A percentile compares a stretch with the other conserved stretches of the same genome.
Conservation (phyloP, 345 rosid species). For the Gossypium thurberi region DNA sequence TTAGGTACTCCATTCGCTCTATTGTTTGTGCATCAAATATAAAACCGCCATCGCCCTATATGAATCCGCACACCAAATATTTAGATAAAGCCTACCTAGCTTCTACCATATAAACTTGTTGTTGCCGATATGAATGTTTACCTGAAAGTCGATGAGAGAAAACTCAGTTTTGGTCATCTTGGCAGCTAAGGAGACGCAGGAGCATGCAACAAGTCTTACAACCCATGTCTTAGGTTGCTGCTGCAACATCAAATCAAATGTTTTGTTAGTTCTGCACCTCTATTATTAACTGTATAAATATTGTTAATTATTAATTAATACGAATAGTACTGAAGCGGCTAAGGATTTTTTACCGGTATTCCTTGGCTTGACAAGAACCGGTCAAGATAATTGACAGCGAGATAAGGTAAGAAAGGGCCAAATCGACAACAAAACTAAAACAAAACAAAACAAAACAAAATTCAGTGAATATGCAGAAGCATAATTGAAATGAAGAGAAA, state of each 20-base stretch:
- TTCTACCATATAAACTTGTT: neutral
- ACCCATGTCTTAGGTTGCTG: constrained; percentile 60
- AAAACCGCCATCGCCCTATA: constrained; percentile 34
- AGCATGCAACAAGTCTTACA: constrained; percentile 51
- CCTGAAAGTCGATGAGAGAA: constrained; percentile 42
- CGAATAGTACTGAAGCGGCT: neutral
- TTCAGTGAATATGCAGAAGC: neutral
- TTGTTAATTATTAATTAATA: neutral
- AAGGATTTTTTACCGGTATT: constrained; percentile 39
- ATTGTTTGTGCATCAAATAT: constrained; percentile 47
- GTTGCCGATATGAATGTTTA: constrained; percentile 3
- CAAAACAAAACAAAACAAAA: neutral
- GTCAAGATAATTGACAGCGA: constrained; percentile 77
- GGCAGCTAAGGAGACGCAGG: constrained; percentile 66
- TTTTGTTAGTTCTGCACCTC: neutral
- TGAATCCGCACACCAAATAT: neutral
- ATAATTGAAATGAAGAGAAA: neutral
- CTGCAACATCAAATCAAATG: neutral
- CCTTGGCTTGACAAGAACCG: constrained; percentile 61
- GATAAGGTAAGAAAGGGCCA: constrained; percentile 51
- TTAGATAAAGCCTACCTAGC: neutral
- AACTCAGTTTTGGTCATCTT: constrained; percentile 64
- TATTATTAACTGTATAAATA: neutral
- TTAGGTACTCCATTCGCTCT: constrained; percentile 63
- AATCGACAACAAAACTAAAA: constrained; percentile 20